phyloP scores from a whole-genome alignment of 2,329 filamentous ascomycete genomes.

The Geoglossum cookeanum region DNA sequence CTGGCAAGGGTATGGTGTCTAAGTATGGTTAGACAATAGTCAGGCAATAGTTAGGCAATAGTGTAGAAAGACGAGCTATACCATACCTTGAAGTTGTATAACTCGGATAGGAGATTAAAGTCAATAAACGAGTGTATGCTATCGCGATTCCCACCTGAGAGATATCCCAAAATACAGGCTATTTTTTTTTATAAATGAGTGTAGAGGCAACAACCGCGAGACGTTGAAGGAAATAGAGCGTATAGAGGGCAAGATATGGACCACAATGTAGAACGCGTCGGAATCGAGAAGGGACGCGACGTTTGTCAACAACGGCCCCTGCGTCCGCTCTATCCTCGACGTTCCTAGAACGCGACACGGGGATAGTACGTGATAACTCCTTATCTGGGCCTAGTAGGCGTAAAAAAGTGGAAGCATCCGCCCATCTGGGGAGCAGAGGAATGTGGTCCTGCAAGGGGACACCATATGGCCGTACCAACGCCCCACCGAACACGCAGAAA shows the following conservation, averaged over 20 bases:
- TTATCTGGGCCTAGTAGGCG: background rate
- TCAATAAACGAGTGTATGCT: too few species aligned
- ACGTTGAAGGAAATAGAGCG: background rate
- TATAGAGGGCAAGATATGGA: background rate
- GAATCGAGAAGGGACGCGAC: constrained; percentile 28
- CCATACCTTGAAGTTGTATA: too few species aligned
- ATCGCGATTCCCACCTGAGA: too few species aligned
- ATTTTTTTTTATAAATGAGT: background rate
- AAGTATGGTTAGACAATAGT: too few species aligned
- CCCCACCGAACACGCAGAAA: background rate
- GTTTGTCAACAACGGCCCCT: too few species aligned
- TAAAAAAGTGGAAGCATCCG: background rate
- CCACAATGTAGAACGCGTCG: constrained; percentile 12
- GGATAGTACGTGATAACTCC: too few species aligned
- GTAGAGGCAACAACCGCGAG: background rate
- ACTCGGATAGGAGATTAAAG: too few species aligned
- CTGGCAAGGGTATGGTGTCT: background rate
- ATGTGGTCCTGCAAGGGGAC: constrained; percentile 2
- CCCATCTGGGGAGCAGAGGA: background rate
- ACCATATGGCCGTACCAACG: background rate
- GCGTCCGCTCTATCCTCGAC: too few species aligned
- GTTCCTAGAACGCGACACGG: too few species aligned
- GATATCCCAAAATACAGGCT: too few species aligned
- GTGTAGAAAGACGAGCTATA: too few species aligned
- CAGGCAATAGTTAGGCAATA: too few species aligned